Evolutionary conservation across 2,329 filamentous ascomycete genomes (phyloP).

Genomic region (Lecanoromycetidae sp.): DNA sequence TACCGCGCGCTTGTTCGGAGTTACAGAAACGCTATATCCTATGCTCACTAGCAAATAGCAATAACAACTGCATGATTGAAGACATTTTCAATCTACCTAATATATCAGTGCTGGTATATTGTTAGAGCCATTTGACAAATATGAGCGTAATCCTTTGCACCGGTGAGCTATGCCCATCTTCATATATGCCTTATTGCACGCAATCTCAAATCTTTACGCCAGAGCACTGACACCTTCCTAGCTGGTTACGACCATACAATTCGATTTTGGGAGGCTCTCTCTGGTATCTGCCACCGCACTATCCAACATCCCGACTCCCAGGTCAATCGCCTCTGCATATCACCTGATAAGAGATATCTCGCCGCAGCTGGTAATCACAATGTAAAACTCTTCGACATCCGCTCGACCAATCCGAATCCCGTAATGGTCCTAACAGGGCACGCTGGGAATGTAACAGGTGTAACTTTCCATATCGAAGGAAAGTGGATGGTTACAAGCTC

Average conservation of each 20-base stretch:
- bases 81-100: background rate
- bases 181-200: conserved; percentile 19
- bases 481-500: conserved; percentile 99
- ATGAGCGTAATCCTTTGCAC: conserved; percentile 60
- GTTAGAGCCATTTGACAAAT: background rate
- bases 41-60: no score
- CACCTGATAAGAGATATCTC: conserved; percentile 91
- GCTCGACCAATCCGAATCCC: conserved; percentile 90
- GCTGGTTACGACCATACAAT: conserved; percentile 68
- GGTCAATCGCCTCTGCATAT: conserved; percentile 96
- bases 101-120: no score
- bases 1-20: no score
- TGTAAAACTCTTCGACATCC: conserved; percentile 97
- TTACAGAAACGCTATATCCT: no score
- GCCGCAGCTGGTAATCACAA: conserved; percentile 70
- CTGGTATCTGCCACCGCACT: conserved; percentile 92
- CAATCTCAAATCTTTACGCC: conserved; percentile 2
- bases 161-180: conserved; percentile 33
- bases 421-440: conserved; percentile 92
- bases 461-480: conserved; percentile 95
- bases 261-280: conserved; percentile 94
- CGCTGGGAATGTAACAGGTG: conserved; percentile 87
- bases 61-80: background rate
- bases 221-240: conserved; percentile 22
- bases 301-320: conserved; percentile 98